Base-by-base conservation (phyloP, 768 basidiomycete species). In the Amylocystis lapponica region DNA sequence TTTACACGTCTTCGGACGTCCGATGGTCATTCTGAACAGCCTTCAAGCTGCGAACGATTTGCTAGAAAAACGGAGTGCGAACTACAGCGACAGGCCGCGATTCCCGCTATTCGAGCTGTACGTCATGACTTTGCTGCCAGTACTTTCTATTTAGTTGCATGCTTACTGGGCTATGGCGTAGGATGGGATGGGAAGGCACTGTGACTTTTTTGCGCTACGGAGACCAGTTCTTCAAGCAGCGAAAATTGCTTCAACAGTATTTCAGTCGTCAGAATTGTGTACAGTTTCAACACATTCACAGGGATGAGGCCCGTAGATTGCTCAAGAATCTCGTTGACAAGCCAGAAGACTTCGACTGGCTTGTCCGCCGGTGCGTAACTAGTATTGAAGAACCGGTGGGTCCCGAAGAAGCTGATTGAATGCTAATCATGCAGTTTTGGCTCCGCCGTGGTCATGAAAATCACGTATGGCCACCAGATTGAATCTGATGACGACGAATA, bases 51-150 rank as follows among this genome's bases (percentile, higher is more conserved):
- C 30, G 19, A 14, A 9, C n/a, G 41, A 42, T 21, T 22, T 42
- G 30, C 51, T 62, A 2, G 64, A 63, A 10, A 46, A 53, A 35
- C 52, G 60, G 9, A 47, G 57, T 9, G 39, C 47, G 10, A 60
- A 59, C 20, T 63, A 65, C 33, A 60, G 60, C 1, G 54, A 52
- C 30, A 43, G 64, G 30, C 43, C 27, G 5, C 12, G 13, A 16
- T 19, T 20, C 13, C 17, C 14, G n/a, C 5, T 40, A 12, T 3
- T 29, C 13, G 13, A 23, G 14, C 14, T 33, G 32, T 41, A n/a
- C n/a, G n/a, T n/a, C n/a, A n/a, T n/a, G n/a, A n/a, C 14, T 21
- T 13, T 6, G 29, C 29, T n/a, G 11, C 29, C 29, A 10, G 29
- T 30, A 30, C n/a, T 30, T 10, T 10, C 29, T n/a, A 10, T 6